Base-by-base conservation (phyloP, 257 asterid genomes). In the Nicotiana sylvestris region DNA sequence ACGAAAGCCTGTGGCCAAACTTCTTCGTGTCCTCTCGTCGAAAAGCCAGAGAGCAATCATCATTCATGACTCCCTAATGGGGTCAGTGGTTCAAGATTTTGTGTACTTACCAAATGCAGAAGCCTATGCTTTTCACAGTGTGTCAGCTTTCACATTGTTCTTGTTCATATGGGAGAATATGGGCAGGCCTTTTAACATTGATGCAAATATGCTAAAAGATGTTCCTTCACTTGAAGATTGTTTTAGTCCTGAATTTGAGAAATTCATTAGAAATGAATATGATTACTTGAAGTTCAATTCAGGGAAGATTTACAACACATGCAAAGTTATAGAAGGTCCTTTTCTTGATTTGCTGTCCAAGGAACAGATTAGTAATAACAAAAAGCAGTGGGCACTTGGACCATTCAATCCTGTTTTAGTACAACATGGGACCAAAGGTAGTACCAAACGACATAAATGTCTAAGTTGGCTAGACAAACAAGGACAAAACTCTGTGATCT, bases 351-450 rank as follows among this genome's bases (percentile, higher is more conserved):
- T 91, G 0, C 37, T 91, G 1, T 87, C 85, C 0, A 84, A 60
- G 57, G 82, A 88, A 3, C 86, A 84, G 18, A 88, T 90, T 0
- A 83, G 85, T 8, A 89, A 86, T 5, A 82, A 84, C 12, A 87
- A 86, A 80, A 90, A 70, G 29, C 91, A 91, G 30, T 92, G 94
- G 93, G 97, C 96, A 2, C 87, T 94, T 51, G 98, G 98, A 6
- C 98, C 98, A 1, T 90, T 93, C 83, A 91, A 92, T 56, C 97
- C 94, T 0, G 86, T 91, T 51, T 74, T 74, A 51, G 64, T 51
- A 49, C 80, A 8, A 66, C 56, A 2, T 43, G 68, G 21, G 5
- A 7, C 33, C 58, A 72, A 77, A 69, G 76, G 46, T 4, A 53
- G 80, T 51, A 58, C 51, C 64, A 51, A 27, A 35, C 80, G 29